phyloP scores from a whole-genome alignment of 192 early-diverging fungal species.

The Coemansia sp. region DNA sequence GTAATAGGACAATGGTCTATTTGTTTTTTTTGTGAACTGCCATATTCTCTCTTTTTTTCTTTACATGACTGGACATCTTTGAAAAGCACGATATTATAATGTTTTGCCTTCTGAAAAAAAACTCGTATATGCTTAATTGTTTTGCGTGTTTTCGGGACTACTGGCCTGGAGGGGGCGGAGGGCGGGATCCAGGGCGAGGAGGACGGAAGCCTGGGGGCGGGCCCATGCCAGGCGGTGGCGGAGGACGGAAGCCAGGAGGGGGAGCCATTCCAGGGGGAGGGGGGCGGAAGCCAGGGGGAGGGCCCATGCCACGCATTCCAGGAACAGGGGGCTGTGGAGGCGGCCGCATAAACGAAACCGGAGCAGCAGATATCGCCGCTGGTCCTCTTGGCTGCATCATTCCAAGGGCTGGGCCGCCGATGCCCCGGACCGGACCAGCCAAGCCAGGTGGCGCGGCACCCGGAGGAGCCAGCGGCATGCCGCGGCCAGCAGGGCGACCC shows the following conservation, averaged over 20 bases:
- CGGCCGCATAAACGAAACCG: conserved; percentile 73
- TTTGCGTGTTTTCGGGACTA: too few species aligned
- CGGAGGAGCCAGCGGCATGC: conserved; percentile 60
- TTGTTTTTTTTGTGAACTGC: too few species aligned
- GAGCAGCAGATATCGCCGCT: conserved; percentile 55
- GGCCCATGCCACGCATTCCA: conserved; percentile 56
- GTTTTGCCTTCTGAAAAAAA: too few species aligned
- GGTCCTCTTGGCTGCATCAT: conserved; percentile 79
- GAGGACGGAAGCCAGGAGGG: conserved; percentile 61
- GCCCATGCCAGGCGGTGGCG: conserved; percentile 56
- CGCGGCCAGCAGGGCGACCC: conserved; percentile 80
- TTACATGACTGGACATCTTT: too few species aligned
- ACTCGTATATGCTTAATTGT: too few species aligned
- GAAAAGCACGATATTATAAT: too few species aligned
- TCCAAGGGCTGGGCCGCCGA: conserved; percentile 87
- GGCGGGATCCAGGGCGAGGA: conserved; percentile 42
- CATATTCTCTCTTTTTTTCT: too few species aligned
- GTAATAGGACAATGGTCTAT: too few species aligned
- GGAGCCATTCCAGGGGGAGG: conserved; percentile 47
- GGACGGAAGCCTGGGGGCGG: conserved; percentile 42
- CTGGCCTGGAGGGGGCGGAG: conserved; percentile 33
- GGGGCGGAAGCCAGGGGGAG: conserved; percentile 46
- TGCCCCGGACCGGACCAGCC: conserved; percentile 88
- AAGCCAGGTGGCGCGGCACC: conserved; percentile 59
- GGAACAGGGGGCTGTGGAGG: conserved; percentile 62